A percentile compares a stretch with the other conserved stretches of the same genome.
phyloP scores from a whole-genome alignment of 2,329 filamentous ascomycete species.

The Rugonectria rugulosa region DNA sequence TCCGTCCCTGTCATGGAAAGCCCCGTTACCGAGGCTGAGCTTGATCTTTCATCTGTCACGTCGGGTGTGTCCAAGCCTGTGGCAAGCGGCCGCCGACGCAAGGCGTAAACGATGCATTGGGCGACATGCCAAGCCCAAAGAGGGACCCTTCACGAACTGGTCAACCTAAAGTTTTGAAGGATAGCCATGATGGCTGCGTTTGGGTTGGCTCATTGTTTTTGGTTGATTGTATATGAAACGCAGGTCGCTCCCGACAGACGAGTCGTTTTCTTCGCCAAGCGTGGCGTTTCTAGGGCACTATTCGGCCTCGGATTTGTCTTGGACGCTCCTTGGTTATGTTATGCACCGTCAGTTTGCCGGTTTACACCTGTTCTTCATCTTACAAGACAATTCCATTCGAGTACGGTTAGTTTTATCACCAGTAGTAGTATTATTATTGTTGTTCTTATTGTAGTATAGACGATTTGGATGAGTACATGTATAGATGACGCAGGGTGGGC shows the following conservation, averaged over 20 bases:
- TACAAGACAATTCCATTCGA: background rate
- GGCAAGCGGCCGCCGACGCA: slow-evolving; percentile 39
- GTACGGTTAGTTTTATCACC: background rate
- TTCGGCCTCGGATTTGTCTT: too few relatives aligned
- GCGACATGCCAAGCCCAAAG: background rate
- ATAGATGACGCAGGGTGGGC: too few relatives aligned
- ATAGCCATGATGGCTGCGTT: too few relatives aligned
- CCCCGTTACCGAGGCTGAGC: slow-evolving; percentile 37
- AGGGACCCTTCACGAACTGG: too few relatives aligned
- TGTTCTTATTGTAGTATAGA: background rate
- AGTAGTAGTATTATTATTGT: too few relatives aligned
- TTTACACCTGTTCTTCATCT: background rate
- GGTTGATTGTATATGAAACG: too few relatives aligned
- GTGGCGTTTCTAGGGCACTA: too few relatives aligned
- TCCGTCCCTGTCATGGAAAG: slow-evolving; percentile 19
- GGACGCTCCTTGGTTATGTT: background rate
- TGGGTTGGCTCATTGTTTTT: too few relatives aligned
- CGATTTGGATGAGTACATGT: background rate
- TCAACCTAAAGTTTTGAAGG: too few relatives aligned
- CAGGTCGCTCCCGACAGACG: too few relatives aligned
- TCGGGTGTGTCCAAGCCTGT: slow-evolving; percentile 35
- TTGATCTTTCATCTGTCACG: slow-evolving; percentile 41
- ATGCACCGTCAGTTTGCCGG: background rate
- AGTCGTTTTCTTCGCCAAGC: too few relatives aligned
- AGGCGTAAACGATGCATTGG: slow-evolving; percentile 29